Evolutionary conservation across 2,329 filamentous ascomycete species (phyloP).

Genomic region (Nigrospora oryzae): DNA sequence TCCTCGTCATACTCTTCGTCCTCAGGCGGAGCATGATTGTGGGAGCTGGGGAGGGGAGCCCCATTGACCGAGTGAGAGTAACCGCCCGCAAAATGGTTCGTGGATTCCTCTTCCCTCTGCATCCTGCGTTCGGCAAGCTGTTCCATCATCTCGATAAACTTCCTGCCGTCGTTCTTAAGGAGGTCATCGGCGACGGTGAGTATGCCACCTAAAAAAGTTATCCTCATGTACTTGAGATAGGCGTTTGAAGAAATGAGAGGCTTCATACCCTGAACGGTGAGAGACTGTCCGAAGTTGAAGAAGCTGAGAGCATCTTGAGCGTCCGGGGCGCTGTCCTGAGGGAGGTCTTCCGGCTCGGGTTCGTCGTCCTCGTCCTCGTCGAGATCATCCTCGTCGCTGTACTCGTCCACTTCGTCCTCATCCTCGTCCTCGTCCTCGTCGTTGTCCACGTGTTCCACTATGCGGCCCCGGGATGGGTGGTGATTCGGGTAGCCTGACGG

Average conservation of each 20-base stretch:
- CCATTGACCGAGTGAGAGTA: conserved; percentile 51
- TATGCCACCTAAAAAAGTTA: conserved; percentile 70
- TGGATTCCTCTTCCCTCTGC: conserved; percentile 89
- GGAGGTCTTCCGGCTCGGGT: conserved; percentile 41
- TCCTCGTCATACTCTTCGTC: conserved; percentile 68
- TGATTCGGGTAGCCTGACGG: conserved; percentile 52
- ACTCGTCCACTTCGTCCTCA: conserved; percentile 40
- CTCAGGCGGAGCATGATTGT: conserved; percentile 67
- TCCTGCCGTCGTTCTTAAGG: conserved; percentile 96
- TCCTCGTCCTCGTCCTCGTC: conserved; percentile 47
- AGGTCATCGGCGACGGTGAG: conserved; percentile 97
- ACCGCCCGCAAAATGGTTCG: conserved; percentile 53
- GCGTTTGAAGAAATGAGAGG: conserved; percentile 7
- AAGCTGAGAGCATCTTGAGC: conserved; percentile 36
- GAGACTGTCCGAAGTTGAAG: conserved; percentile 94
- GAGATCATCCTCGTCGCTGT: conserved; percentile 35
- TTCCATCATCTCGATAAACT: conserved; percentile 99
- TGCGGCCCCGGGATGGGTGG: conserved; percentile 66
- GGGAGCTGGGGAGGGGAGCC: conserved; percentile 42
- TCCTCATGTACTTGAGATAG: conserved; percentile 13
- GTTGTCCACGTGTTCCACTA: conserved; percentile 57
- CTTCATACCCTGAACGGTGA: conserved; percentile 75
- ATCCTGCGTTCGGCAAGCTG: conserved; percentile 94
- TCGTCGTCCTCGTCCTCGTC: conserved; percentile 42
- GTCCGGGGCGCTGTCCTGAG: conserved; percentile 63